Conservation (phyloP, 345 rosid species). For the Euphorbia tirucalli region DNA sequence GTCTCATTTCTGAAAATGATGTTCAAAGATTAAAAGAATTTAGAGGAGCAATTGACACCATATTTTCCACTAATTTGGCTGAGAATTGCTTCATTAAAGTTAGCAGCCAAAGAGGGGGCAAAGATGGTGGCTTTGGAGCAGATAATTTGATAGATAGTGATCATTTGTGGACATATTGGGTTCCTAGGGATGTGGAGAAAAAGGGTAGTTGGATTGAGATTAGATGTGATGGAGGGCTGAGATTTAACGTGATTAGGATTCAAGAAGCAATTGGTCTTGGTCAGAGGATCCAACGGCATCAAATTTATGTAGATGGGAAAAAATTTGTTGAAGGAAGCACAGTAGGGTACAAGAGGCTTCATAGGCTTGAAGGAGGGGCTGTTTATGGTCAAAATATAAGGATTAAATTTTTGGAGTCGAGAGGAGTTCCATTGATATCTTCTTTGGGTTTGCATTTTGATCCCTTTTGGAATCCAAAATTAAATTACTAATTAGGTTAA, state of each 20-base stretch:
- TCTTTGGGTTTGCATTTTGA: slow-evolving; percentile 66
- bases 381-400: slow-evolving; percentile 40
- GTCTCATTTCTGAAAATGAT: slow-evolving; percentile 55
- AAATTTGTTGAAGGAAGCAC: slow-evolving; percentile 51
- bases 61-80: slow-evolving; percentile 52
- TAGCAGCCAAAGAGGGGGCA: slow-evolving; percentile 60
- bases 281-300: slow-evolving; percentile 55
- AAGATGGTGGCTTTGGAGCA: slow-evolving; percentile 49
- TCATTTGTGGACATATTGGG: slow-evolving; percentile 72
- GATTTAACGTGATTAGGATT: slow-evolving; percentile 59
- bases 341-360: slow-evolving; percentile 61
- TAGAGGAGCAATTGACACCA: slow-evolving; percentile 40
- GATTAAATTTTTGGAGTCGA: slow-evolving; percentile 42
- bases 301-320: slow-evolving; percentile 53
- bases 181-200: slow-evolving; percentile 31
- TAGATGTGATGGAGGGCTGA: slow-evolving; percentile 26
- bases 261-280: slow-evolving; percentile 77
- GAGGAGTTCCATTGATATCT: slow-evolving; percentile 55
- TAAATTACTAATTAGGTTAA: neutral
- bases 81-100: slow-evolving; percentile 34
- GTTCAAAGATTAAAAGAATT: slow-evolving; percentile 44
- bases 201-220: slow-evolving; percentile 51
- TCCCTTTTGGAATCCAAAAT: slow-evolving; percentile 46
- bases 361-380: slow-evolving; percentile 39
- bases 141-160: slow-evolving; percentile 55